phyloP scores from a whole-genome alignment of 2,329 filamentous ascomycete species.

The Cercospora sojina region DNA sequence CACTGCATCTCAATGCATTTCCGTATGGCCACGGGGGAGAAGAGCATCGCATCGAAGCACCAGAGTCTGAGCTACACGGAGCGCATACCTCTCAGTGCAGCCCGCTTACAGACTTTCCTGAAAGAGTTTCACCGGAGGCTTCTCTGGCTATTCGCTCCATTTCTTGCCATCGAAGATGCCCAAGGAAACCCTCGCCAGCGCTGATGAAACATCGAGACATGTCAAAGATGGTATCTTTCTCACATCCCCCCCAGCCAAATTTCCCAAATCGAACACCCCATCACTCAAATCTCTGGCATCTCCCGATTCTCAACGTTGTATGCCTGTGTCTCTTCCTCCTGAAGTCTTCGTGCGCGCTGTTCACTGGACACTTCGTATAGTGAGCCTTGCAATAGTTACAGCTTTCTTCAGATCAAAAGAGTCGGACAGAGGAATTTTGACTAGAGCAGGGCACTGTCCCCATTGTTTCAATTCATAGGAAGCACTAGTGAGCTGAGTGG shows the following conservation, averaged over 20 bases:
- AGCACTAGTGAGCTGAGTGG: background rate
- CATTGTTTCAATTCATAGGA: background rate
- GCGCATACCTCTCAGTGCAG: background rate
- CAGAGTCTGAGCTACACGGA: background rate
- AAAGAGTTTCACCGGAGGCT: rapidly evolving
- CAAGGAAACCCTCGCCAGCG: background rate
- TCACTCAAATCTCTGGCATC: constrained; percentile 13
- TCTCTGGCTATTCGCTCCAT: background rate
- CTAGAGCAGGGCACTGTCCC: background rate
- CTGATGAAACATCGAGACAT: background rate
- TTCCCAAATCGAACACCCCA: constrained; percentile 8
- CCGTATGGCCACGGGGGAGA: background rate
- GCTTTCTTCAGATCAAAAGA: background rate
- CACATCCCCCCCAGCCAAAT: constrained; percentile 14
- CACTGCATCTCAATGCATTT: background rate
- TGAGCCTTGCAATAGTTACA: background rate
- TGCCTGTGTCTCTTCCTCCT: background rate
- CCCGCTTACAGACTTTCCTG: no score
- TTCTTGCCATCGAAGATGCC: background rate
- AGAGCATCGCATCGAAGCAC: background rate
- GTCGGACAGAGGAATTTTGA: background rate
- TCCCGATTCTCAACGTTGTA: background rate
- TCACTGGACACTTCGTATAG: background rate
- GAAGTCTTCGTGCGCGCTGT: background rate
- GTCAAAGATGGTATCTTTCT: background rate